Evolutionary conservation across 2,329 filamentous ascomycete genomes (phyloP), one percentile per base, ranked within the genome.

Genomic region (Herpotrichia juniperi): DNA sequence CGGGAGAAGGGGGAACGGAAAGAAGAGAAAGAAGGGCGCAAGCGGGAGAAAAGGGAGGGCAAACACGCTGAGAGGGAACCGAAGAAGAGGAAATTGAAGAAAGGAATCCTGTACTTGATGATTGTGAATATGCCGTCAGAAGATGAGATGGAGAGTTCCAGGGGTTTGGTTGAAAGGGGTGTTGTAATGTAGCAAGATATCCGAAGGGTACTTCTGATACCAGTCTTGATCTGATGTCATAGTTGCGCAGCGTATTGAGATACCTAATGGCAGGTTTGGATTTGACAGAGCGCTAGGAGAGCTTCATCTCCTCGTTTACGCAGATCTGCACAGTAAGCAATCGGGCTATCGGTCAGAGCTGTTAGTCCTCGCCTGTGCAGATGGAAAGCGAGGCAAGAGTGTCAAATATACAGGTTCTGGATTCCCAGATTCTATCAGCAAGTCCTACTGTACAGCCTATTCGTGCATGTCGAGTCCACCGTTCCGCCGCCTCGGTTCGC

Each of bases 401-500:
- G 21, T 16, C 42, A 57, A 59, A 68, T 68, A 48, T 68, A 66
- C 62, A 69, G n/a, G 54, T 61, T 44, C 48, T 61, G 46, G 56
- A 68, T 67, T 50, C 50, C 51, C 59, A 56, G 62, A 58, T 55
- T 63, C 68, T 64, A 70, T 64, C 59, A 58, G 58, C 62, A 50
- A 64, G 60, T 54, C 66, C 59, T 72, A 72, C 63, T 72, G 63
- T 73, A 73, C 70, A 73, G 61, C 57, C 47, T 58, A 58, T 34
- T 62, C 46, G 56, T 53, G 53, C 56, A 56, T 59, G 58, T 55
- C 37, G 25, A 21, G 32, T n/a, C 21, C 35, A 5, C 21, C 22
- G 30, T 39, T 35, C 17, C 24, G 32, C 17, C 24, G 32, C 32
- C 6, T 21, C 17, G 12, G n/a, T 10, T 42, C 22, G 12, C 39